Evolutionary conservation across 208 protist species (phyloP).

Genomic region (Leishmania braziliensis): DNA sequence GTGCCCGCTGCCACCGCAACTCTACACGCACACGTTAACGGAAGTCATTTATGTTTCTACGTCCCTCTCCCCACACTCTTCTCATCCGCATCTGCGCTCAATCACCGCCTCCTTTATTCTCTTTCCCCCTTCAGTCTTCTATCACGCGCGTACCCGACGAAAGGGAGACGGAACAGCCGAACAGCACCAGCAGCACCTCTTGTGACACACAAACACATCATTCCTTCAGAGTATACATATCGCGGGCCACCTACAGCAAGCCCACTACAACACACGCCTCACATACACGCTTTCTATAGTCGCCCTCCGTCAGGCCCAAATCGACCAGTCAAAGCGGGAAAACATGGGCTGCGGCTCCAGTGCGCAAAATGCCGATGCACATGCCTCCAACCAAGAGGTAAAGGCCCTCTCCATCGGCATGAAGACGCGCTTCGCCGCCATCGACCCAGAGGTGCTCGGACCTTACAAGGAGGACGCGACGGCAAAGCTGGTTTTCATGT

Average conservation of each 20-base stretch:
- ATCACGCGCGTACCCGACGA: neutral
- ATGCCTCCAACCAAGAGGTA: conserved; percentile 3
- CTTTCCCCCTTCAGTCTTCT: too few relatives aligned
- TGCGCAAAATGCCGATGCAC: conserved; percentile 8
- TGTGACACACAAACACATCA: neutral
- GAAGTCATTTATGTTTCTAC: neutral
- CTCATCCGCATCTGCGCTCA: too few relatives aligned
- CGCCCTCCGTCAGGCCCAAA: neutral
- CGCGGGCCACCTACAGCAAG: neutral
- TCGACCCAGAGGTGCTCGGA: conserved; percentile 23
- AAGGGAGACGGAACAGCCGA: neutral
- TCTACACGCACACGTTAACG: neutral
- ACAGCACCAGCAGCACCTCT: neutral
- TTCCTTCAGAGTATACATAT: neutral
- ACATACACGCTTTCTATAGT: neutral
- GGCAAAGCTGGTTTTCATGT: conserved; percentile 19
- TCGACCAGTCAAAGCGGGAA: neutral
- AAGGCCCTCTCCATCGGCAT: conserved; percentile 13
- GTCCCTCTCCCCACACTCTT: too few relatives aligned
- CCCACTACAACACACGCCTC: neutral
- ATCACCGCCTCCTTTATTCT: too few relatives aligned
- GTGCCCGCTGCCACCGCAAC: neutral
- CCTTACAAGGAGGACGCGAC: conserved; percentile 26
- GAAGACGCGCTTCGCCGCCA: conserved; percentile 29
- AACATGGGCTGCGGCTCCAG: conserved; percentile 30